Evolutionary conservation across 345 rosid species (phyloP).

Genomic region (Nephelium lappaceum): DNA sequence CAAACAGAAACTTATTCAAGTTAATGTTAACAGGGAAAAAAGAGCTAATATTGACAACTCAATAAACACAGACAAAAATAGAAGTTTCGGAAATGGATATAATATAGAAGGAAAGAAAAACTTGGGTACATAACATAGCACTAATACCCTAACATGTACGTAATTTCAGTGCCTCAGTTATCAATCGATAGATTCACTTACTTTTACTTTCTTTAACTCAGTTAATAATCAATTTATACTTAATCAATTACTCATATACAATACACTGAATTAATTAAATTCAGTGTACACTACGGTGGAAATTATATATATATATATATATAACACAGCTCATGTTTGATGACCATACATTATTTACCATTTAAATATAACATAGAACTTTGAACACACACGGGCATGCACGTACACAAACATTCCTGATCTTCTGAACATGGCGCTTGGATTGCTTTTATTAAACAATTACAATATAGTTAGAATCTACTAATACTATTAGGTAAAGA

Average conservation of each 20-base stretch:
- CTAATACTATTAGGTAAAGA: too few relatives aligned
- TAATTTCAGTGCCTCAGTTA: too few relatives aligned
- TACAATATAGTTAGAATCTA: too few relatives aligned
- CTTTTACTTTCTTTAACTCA: neutral
- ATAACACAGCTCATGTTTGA: neutral
- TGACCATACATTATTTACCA: neutral
- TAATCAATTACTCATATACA: too few relatives aligned
- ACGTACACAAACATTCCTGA: neutral
- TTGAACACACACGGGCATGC: neutral
- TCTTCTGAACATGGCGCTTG: neutral
- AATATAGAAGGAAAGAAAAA: neutral
- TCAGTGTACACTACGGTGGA: too few relatives aligned
- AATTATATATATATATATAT: too few relatives aligned
- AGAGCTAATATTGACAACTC: neutral
- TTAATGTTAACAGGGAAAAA: neutral
- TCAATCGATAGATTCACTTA: too few relatives aligned
- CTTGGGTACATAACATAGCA: neutral
- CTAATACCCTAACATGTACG: neutral
- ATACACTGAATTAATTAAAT: too few relatives aligned
- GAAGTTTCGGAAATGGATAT: neutral
- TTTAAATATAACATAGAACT: neutral
- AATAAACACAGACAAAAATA: neutral
- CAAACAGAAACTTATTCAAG: conserved; percentile 12
- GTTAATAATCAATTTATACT: neutral
- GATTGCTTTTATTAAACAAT: neutral